Evolutionary conservation across 192 early-diverging fungal genomes (phyloP), one percentile per base, ranked within the genome.

Genomic region (Coemansia sp.): DNA sequence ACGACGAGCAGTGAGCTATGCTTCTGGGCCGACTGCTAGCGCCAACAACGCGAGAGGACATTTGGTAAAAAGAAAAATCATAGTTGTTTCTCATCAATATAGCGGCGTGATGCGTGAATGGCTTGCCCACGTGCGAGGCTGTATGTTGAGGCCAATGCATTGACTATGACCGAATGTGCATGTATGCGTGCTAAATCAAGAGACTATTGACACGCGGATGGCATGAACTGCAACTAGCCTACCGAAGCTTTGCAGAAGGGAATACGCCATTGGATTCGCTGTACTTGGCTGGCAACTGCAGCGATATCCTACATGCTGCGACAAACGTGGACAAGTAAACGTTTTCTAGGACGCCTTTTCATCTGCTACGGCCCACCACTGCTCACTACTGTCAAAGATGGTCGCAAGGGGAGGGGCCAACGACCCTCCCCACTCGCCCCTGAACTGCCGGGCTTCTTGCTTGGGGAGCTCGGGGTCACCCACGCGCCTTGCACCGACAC

Each of bases 1-100:
- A 63, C 0, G 76, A 70, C 53, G 70, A 73, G 29, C 63, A 80
- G 46, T 56, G 72, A n/a, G 9, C 6, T 27, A 21, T 15, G 1
- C 3, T 21, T 37, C 18, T 17, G 15, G 8, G 12, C 44, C 39
- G 42, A 15, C 11, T 54, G 52, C 29, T 29, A 34, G 32, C 8
- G 6, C 15, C n/a, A 40, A 50, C 46, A 22, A 11, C 10, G 26
- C 12, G 9, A 6, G 46, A 29, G 24, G 41, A 18, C 46, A 50
- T 27, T 50, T 50, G 26, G 26, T n/a, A n/a, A n/a, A n/a, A n/a
- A n/a, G n/a, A n/a, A n/a, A n/a, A n/a, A n/a, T n/a, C n/a, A n/a
- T n/a, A n/a, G n/a, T n/a, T n/a, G 7, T 15, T 27, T 7, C 27
- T 27, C 29, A 32, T 32, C 29, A 32, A 32, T n/a, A 24, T 24